phyloP scores from a whole-genome alignment of 257 asterid species.

The Solanum sitiens region DNA sequence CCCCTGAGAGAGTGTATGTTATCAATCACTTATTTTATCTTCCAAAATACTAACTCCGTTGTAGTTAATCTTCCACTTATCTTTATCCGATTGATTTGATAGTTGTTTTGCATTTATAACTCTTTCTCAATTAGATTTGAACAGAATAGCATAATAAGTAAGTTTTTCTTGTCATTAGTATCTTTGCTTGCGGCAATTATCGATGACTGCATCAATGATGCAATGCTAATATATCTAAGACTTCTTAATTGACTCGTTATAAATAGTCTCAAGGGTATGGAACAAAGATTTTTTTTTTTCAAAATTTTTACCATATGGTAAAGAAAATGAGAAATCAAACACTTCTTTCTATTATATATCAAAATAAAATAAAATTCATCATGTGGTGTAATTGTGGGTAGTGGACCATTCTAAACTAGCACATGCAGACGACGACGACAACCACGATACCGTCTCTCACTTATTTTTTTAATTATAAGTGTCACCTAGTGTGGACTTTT shows the following conservation, averaged over 20 bases:
- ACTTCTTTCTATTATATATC: background rate
- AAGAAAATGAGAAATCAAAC: background rate
- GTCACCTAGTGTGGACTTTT: slow-evolving; percentile 1
- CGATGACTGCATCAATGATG: background rate
- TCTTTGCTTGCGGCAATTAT: background rate
- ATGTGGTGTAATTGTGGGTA: slow-evolving; percentile 4
- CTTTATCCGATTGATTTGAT: background rate
- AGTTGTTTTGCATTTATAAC: background rate
- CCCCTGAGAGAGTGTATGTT: background rate
- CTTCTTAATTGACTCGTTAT: background rate
- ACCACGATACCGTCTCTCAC: slow-evolving; percentile 7
- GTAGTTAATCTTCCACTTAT: background rate
- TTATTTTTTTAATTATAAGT: background rate
- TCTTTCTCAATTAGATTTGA: background rate
- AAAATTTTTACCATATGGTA: background rate
- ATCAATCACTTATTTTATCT: background rate
- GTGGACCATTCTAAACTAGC: slow-evolving; percentile 24
- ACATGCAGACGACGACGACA: slow-evolving; percentile 1
- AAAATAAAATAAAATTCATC: background rate
- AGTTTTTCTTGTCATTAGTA: background rate
- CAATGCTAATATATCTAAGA: background rate
- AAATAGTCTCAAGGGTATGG: background rate
- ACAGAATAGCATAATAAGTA: background rate
- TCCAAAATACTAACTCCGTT: background rate
- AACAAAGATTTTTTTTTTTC: background rate